Conservation (phyloP, 225 moss, liverwort and hornwort species). For the Antitrichia curtipendula region DNA sequence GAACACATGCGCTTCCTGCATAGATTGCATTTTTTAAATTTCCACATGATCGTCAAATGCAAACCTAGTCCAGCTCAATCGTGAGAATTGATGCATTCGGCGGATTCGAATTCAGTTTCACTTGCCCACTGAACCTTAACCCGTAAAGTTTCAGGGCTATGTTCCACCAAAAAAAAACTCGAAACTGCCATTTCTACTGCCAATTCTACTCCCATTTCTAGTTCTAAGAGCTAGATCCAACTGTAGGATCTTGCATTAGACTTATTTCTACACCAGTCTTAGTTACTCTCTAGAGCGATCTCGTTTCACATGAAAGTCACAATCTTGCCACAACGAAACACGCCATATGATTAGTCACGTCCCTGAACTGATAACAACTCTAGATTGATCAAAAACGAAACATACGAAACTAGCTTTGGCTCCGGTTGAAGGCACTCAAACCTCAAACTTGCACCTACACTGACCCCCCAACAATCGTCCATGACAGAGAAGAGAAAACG, state of each 20-base stretch:
- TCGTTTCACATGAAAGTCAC: background rate
- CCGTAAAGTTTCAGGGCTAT: too few species aligned
- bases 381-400: background rate
- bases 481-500: background rate
- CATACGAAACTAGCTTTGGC: background rate
- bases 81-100: background rate
- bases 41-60: background rate
- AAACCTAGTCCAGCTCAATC: background rate
- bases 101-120: background rate
- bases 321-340: background rate
- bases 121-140: background rate
- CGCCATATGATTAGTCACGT: background rate
- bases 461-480: background rate
- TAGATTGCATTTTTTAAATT: background rate
- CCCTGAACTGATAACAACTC: background rate
- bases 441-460: background rate
- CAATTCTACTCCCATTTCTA: background rate
- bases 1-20: conserved; percentile 89
- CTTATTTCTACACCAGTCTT: background rate
- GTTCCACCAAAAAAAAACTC: too few species aligned
- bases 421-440: background rate
- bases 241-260: background rate
- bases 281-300: background rate
- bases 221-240: background rate
- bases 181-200: background rate